Evolutionary conservation across 306 rosid genomes (phyloP).

Genomic region (Nissolia schottii): DNA sequence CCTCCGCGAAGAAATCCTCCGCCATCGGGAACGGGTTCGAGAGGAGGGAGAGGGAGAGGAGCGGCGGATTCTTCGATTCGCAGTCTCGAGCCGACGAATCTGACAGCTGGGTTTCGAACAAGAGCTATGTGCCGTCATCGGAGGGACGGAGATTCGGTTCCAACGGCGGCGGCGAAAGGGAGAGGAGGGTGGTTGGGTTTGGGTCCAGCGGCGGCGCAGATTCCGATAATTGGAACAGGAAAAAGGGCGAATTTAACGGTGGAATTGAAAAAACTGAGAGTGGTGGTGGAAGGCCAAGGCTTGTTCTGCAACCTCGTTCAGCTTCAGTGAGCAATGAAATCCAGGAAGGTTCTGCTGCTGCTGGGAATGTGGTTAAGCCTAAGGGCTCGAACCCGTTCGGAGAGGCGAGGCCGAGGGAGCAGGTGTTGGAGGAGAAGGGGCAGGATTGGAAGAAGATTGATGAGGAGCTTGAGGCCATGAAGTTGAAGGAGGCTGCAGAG

Average conservation of each 20-base stretch:
- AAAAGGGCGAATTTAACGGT: conserved; percentile 34
- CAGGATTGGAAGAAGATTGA: conserved; percentile 91
- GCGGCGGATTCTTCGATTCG: conserved; percentile 66
- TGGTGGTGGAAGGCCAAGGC: conserved; percentile 63
- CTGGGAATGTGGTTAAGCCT: conserved; percentile 41
- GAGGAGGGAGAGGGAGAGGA: conserved; percentile 43
- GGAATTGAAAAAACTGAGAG: conserved; percentile 32
- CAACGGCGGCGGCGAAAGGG: conserved; percentile 52
- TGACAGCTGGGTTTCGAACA: conserved; percentile 74
- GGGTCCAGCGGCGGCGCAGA: conserved; percentile 58
- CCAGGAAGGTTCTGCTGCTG: conserved; percentile 35
- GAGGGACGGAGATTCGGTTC: conserved; percentile 59
- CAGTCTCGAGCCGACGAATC: conserved; percentile 87
- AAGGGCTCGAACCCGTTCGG: conserved; percentile 73
- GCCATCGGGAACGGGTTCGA: conserved; percentile 53
- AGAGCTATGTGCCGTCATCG: conserved; percentile 51
- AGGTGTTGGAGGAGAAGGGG: conserved; percentile 92
- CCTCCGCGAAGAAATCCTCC: conserved; percentile 55
- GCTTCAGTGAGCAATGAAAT: conserved; percentile 40
- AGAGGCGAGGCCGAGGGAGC: conserved; percentile 88
- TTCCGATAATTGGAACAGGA: conserved; percentile 57
- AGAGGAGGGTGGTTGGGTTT: conserved; percentile 56
- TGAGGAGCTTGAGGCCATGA: conserved; percentile 67
- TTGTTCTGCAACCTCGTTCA: conserved; percentile 72
- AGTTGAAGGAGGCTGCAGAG: conserved; percentile 55